A percentile compares a stretch with the other conserved stretches of the same genome.
Conservation (phyloP, 768 basidiomycete species). For the Mrakia blollopis region DNA sequence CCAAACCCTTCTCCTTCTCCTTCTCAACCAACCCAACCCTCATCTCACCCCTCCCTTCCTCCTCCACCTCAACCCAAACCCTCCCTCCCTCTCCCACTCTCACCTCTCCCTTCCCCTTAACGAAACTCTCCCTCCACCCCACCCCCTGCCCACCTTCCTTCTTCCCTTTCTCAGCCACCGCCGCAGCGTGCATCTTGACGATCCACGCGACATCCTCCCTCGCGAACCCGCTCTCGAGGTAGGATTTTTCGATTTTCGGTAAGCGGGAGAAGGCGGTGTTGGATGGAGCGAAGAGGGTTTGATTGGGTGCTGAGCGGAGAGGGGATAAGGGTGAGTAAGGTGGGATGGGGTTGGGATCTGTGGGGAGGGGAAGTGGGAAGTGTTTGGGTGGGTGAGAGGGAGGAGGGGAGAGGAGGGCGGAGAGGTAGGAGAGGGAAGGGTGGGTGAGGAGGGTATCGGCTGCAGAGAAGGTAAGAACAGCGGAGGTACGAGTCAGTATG, state of each 20-base stretch:
- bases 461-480: neutral
- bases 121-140: constrained; percentile 49
- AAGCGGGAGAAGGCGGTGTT: constrained; percentile 77
- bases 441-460: neutral
- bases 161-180: constrained; percentile 20
- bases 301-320: constrained; percentile 53
- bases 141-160: constrained; percentile 38
- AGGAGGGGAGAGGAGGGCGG: constrained; percentile 5
- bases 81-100: constrained; percentile 16
- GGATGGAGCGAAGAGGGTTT: constrained; percentile 85
- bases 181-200: constrained; percentile 50
- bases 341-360: constrained; percentile 47
- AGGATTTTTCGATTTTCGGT: constrained; percentile 70
- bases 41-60: constrained; percentile 45
- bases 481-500: too few relatives aligned
- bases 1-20: neutral
- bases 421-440: constrained; percentile 16
- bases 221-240: constrained; percentile 84
- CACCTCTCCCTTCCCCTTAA: constrained; percentile 25
- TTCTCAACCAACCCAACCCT: constrained; percentile 14
- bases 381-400: constrained; percentile 5
- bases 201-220: constrained; percentile 71
- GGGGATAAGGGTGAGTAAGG: constrained; percentile 6
- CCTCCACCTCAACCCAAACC: constrained; percentile 33
- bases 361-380: constrained; percentile 35